phyloP scores from a whole-genome alignment of 2,329 filamentous ascomycete genomes.

The Pleomassaria siparia region DNA sequence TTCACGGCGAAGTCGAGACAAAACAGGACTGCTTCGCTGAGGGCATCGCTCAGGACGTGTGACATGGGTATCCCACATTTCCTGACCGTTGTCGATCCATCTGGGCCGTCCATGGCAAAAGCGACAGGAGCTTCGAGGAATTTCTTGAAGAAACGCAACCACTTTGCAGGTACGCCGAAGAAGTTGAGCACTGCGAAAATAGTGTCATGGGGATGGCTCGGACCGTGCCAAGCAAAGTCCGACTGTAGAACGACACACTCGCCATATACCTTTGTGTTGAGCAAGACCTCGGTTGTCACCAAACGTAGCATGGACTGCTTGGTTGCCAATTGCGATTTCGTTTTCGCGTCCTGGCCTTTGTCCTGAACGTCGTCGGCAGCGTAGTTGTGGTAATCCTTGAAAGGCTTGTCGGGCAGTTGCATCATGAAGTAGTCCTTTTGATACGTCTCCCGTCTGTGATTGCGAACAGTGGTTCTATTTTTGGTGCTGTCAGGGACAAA shows the following conservation, averaged over 20 bases:
- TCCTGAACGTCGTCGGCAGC: conserved; percentile 39
- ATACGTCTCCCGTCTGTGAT: conserved; percentile 43
- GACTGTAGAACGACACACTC: conserved; percentile 58
- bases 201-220: conserved; percentile 28
- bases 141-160: conserved; percentile 31
- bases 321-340: conserved; percentile 49
- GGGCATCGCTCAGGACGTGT: conserved; percentile 60
- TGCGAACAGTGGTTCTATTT: conserved; percentile 29
- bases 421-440: conserved; percentile 56
- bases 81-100: conserved; percentile 48
- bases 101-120: conserved; percentile 57
- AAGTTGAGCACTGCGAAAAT: conserved; percentile 30
- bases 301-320: conserved; percentile 62
- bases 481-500: conserved; percentile 40
- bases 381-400: conserved; percentile 45
- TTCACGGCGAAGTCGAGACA: conserved; percentile 68
- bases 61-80: conserved; percentile 62
- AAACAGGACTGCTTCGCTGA: conserved; percentile 64
- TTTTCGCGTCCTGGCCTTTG: neutral
- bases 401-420: conserved; percentile 51
- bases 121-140: conserved; percentile 59
- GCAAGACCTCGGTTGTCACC: conserved; percentile 56
- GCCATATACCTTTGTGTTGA: conserved; percentile 52
- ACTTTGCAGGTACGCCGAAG: conserved; percentile 27
- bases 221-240: conserved; percentile 51